Evolutionary conservation across 108 stramenopile species (phyloP).

Genomic region (Chaetoceros tenuissimus): DNA sequence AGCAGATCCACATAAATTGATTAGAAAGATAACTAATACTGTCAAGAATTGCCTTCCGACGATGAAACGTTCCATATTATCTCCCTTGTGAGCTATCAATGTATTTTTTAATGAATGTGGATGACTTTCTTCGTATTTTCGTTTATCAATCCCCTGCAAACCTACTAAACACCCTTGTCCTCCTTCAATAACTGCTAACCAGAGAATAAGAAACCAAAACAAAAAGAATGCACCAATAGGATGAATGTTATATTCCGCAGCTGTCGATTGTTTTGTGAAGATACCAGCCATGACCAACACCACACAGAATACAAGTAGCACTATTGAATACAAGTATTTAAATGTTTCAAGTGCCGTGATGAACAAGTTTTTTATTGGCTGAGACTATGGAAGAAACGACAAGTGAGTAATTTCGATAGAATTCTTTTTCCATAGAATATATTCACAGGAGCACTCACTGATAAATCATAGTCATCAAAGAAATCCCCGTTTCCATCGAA

Average conservation of each 20-base stretch:
- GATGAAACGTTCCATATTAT: conserved; percentile 30
- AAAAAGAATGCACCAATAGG: conserved; percentile 26
- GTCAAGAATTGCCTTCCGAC: conserved; percentile 33
- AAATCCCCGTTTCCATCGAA: too few relatives aligned
- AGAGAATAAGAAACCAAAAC: conserved; percentile 23
- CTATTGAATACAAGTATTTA: conserved; percentile 24
- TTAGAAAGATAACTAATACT: conserved; percentile 16
- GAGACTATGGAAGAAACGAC: too few relatives aligned
- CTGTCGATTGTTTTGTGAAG: conserved; percentile 26
- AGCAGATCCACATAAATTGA: conserved; percentile 16
- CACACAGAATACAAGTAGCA: conserved; percentile 14
- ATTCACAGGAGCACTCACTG: too few relatives aligned
- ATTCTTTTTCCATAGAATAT: too few relatives aligned
- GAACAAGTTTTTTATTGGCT: background rate
- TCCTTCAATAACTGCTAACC: conserved; percentile 32
- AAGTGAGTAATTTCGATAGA: too few relatives aligned
- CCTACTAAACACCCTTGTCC: conserved; percentile 27
- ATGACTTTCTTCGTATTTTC: conserved; percentile 14
- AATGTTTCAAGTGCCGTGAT: conserved; percentile 2
- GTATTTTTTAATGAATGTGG: conserved; percentile 16
- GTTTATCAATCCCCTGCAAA: conserved; percentile 22
- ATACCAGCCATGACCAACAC: conserved; percentile 27
- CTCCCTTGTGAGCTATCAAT: conserved; percentile 21
- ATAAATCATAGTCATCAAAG: too few relatives aligned
- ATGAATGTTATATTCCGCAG: conserved; percentile 4